Conservation (phyloP, 352 stramenopile genomes). For the Globisporangium ultimum region DNA sequence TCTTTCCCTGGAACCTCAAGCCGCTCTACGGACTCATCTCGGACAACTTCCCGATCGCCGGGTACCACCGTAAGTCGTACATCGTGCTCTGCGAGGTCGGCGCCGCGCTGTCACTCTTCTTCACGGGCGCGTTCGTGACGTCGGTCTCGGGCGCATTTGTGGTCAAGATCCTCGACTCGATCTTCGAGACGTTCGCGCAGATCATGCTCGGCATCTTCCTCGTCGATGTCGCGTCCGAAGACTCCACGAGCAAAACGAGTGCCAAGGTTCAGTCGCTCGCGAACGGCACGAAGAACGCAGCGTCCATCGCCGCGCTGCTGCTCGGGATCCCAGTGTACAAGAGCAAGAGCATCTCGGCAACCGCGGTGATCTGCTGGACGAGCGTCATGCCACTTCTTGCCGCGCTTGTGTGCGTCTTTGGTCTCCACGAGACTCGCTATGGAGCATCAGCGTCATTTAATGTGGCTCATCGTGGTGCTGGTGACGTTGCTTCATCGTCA, state of each 20-base stretch:
- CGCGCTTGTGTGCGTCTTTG: slow-evolving; percentile 43
- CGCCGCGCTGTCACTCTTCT: slow-evolving; percentile 48
- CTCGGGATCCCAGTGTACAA: slow-evolving; percentile 67
- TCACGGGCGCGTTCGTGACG: slow-evolving; percentile 49
- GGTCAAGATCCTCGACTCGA: slow-evolving; percentile 63
- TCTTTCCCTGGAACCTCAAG: slow-evolving; percentile 87
- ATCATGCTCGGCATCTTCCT: slow-evolving; percentile 81
- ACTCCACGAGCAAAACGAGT: slow-evolving; percentile 54
- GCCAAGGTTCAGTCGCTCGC: slow-evolving; percentile 63
- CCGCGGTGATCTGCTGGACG: slow-evolving; percentile 63
- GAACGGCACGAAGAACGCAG: slow-evolving; percentile 64
- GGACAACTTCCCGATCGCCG: slow-evolving; percentile 66
- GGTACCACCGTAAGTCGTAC: slow-evolving; percentile 82
- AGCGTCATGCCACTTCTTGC: slow-evolving; percentile 49
- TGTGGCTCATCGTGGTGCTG: background rate
- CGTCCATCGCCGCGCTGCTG: slow-evolving; percentile 58
- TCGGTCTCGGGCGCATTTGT: slow-evolving; percentile 60
- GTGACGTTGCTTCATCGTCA: too few relatives aligned
- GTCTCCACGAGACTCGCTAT: slow-evolving; percentile 35
- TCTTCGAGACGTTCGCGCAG: slow-evolving; percentile 76
- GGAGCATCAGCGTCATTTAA: slow-evolving; percentile 1
- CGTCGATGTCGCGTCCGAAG: slow-evolving; percentile 53
- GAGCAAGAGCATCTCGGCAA: slow-evolving; percentile 43
- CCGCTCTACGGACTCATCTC: slow-evolving; percentile 77
- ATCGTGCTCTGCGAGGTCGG: slow-evolving; percentile 69